Evolutionary conservation across 163 green algal species (phyloP).

Genomic region (Coccomyxa subellipsoidea): DNA sequence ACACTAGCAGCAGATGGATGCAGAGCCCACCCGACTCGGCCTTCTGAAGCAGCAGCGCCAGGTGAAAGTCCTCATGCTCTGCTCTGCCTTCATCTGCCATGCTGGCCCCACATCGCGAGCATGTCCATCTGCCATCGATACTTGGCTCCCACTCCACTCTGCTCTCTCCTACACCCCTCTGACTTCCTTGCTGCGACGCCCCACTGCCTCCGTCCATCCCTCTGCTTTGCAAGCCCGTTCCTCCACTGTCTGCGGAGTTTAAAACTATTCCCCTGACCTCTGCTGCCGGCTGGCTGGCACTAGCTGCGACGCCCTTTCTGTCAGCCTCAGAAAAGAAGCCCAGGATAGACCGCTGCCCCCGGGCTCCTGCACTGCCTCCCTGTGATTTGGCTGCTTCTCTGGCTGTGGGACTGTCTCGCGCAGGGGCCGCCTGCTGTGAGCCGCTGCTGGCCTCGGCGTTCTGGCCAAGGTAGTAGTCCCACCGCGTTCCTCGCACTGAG

Average conservation of each 20-base stretch:
- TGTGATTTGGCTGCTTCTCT: not conserved
- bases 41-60: not conserved
- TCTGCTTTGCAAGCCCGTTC: not conserved
- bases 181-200: not conserved
- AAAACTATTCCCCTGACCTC: not conserved
- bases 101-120: not conserved
- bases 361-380: not conserved
- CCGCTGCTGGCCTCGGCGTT: not conserved
- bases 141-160: not conserved
- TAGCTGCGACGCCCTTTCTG: not conserved
- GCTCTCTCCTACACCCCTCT: not conserved
- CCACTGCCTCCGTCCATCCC: not conserved
- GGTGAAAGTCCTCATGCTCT: slow-evolving; percentile 3
- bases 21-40: not conserved
- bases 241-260: not conserved
- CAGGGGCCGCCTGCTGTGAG: not conserved
- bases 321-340: not conserved
- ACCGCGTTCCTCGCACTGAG: slow-evolving; percentile 18
- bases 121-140: not conserved
- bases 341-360: not conserved
- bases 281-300: not conserved
- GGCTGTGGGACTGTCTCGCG: not conserved
- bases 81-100: not conserved
- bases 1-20: not conserved
- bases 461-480: not conserved